phyloP scores from a whole-genome alignment of 768 basidiomycete species.

The Tephrocybe sp. region DNA sequence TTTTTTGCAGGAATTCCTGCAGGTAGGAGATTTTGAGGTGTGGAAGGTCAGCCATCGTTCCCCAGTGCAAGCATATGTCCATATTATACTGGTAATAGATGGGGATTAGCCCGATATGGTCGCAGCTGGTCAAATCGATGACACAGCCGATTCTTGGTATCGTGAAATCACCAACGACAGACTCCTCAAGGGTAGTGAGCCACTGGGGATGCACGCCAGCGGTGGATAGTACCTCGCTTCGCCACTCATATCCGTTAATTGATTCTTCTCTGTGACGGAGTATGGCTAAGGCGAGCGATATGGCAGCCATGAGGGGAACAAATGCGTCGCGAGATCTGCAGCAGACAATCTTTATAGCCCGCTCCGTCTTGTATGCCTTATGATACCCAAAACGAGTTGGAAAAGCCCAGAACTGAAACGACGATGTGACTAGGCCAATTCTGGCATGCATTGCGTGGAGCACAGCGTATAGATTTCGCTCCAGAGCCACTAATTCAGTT shows the following conservation, averaged over 20 bases:
- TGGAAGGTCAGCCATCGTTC: too few species aligned
- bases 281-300: slow-evolving; percentile 2
- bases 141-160: slow-evolving; percentile 9
- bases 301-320: slow-evolving; percentile 13
- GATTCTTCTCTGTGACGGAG: too few species aligned
- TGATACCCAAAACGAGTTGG: slow-evolving; percentile 7
- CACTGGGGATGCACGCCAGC: slow-evolving; percentile 10
- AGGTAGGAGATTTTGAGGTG: too few species aligned
- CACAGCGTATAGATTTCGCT: too few species aligned
- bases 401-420: slow-evolving; percentile 8
- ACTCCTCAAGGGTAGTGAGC: slow-evolving; percentile 9
- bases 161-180: slow-evolving; percentile 2
- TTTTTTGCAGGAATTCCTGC: too few species aligned
- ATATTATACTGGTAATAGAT: not conserved
- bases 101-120: not conserved
- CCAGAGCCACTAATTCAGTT: too few species aligned
- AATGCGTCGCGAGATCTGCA: slow-evolving; percentile 11
- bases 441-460: too few species aligned
- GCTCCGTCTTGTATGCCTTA: not conserved
- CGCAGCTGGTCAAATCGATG: slow-evolving; percentile 5
- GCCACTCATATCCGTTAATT: slow-evolving; percentile 1
- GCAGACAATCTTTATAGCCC: not conserved
- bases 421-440: too few species aligned
- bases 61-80: not conserved
- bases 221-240: not conserved